Conservation (phyloP, 768 basidiomycete species). For the Boletus fagicola region DNA sequence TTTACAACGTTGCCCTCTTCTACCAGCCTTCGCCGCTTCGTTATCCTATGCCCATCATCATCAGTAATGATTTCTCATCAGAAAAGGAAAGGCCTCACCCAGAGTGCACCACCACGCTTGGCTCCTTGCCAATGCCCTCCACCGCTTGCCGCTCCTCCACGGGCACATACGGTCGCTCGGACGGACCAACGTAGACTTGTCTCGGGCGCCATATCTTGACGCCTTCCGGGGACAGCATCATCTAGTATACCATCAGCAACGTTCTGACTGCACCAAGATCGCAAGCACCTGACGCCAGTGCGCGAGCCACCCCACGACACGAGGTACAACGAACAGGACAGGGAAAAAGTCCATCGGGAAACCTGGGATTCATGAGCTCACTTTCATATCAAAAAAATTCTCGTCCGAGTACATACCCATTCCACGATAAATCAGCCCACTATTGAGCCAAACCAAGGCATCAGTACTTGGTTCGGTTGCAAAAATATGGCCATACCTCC, state of each 20-base stretch:
- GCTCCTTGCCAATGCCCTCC: conserved; percentile 55
- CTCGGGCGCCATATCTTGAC: conserved; percentile 93
- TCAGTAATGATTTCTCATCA: conserved; percentile 1
- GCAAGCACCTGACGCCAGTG: conserved; percentile 79
- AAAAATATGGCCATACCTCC: conserved; percentile 40
- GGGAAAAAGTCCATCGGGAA: conserved; percentile 96
- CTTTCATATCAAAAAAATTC: background rate
- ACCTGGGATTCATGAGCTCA: conserved; percentile 41
- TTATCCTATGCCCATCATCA: conserved; percentile 22
- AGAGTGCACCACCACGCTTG: conserved; percentile 65
- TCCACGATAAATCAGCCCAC: conserved; percentile 86
- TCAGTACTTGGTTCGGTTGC: background rate
- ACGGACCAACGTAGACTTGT: conserved; percentile 79
- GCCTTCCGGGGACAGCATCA: conserved; percentile 87
- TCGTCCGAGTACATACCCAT: conserved; percentile 59
- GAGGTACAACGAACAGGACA: conserved; percentile 87
- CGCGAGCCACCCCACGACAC: conserved; percentile 90
- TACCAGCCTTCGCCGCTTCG: conserved; percentile 32
- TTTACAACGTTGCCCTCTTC: conserved; percentile 24
- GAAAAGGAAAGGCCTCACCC: conserved; percentile 51
- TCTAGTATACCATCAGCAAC: conserved; percentile 42
- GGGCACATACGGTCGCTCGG: conserved; percentile 72
- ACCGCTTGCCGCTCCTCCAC: conserved; percentile 56
- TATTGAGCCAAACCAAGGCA: conserved; percentile 26
- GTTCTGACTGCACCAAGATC: background rate